Evolutionary conservation across 2,329 filamentous ascomycete genomes (phyloP).

Genomic region (Calonectria pseudoreteaudii): DNA sequence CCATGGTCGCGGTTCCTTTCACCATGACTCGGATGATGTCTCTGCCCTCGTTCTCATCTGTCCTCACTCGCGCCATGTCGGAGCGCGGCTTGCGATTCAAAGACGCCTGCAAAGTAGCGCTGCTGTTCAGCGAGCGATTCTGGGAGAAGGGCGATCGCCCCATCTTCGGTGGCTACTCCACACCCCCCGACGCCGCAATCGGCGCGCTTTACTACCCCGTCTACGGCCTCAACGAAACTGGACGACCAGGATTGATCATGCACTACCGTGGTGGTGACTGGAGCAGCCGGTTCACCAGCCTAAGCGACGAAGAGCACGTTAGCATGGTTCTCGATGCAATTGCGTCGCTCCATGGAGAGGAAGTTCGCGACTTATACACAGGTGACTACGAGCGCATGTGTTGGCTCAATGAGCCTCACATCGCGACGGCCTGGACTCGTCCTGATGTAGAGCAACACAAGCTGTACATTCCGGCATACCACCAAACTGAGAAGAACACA

Average conservation of each 20-base stretch:
- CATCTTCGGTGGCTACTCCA: constrained; percentile 74
- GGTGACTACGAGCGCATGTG: neutral
- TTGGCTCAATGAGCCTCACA: neutral
- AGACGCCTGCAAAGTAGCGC: constrained; percentile 56
- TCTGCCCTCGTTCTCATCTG: constrained; percentile 38
- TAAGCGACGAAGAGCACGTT: neutral
- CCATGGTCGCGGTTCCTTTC: neutral
- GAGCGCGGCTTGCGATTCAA: constrained; percentile 23
- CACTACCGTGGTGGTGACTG: neutral
- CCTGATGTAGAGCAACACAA: neutral
- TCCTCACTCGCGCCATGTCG: constrained; percentile 11
- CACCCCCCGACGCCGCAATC: constrained; percentile 33
- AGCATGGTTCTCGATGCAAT: neutral
- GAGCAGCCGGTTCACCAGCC: constrained; percentile 3
- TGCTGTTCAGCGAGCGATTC: constrained; percentile 70
- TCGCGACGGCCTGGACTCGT: neutral
- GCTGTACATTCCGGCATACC: neutral
- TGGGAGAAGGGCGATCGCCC: constrained; percentile 64
- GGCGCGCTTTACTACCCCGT: neutral
- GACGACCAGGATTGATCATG: neutral
- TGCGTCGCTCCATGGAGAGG: neutral
- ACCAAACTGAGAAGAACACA: neutral
- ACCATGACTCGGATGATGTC: constrained; percentile 1
- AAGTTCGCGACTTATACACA: neutral
- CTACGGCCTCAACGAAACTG: neutral